phyloP scores from a whole-genome alignment of 2,329 filamentous ascomycete species.

The Sporothrix humicola region DNA sequence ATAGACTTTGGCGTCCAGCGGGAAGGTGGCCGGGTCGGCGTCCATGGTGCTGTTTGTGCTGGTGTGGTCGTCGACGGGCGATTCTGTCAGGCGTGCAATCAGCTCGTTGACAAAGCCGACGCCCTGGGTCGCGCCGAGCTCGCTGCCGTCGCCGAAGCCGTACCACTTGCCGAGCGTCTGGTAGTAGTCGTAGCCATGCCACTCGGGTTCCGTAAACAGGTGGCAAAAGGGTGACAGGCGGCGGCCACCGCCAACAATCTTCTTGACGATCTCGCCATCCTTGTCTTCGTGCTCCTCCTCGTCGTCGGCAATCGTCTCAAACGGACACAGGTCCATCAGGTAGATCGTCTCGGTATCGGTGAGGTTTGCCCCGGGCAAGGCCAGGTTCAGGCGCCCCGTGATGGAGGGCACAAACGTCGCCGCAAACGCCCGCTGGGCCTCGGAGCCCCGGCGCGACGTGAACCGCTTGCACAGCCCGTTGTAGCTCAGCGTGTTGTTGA shows the following conservation, averaged over 20 bases:
- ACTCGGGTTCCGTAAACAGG: slow-evolving; percentile 76
- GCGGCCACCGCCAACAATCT: slow-evolving; percentile 8
- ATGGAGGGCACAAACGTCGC: slow-evolving; percentile 71
- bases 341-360: slow-evolving; percentile 66
- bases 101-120: slow-evolving; percentile 89
- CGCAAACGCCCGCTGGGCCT: slow-evolving; percentile 63
- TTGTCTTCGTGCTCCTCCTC: slow-evolving; percentile 47
- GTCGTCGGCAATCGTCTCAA: slow-evolving; percentile 72
- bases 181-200: slow-evolving; percentile 80
- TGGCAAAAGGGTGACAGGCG: slow-evolving; percentile 72
- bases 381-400: slow-evolving; percentile 68
- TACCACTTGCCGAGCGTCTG: slow-evolving; percentile 85
- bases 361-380: slow-evolving; percentile 71
- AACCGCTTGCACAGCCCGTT: slow-evolving; percentile 73
- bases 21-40: slow-evolving; percentile 70
- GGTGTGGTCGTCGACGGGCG: slow-evolving; percentile 73
- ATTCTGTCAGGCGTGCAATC: slow-evolving; percentile 74
- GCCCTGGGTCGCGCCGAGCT: slow-evolving; percentile 81
- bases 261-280: neutral
- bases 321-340: slow-evolving; percentile 90
- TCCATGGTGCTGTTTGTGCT: slow-evolving; percentile 81
- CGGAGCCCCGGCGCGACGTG: slow-evolving; percentile 59
- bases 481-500: slow-evolving; percentile 81
- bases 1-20: slow-evolving; percentile 71
- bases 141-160: slow-evolving; percentile 76